These are phyloP conservation scores for Amanita fuliginea DNA, from an alignment of 768 basidiomycete species.

Conservation along the genomic window DNA sequence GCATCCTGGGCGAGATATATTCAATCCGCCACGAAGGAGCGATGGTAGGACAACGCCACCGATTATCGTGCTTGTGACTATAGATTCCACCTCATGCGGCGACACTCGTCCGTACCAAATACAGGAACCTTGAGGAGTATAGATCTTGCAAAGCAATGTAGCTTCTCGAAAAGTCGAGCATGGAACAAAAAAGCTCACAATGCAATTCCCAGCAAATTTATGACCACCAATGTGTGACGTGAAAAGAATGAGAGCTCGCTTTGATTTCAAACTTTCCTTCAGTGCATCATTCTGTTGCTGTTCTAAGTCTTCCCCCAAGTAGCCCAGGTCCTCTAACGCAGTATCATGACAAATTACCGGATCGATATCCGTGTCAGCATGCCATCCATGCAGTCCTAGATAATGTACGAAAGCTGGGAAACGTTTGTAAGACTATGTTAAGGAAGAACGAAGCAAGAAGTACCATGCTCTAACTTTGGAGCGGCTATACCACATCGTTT, in stretches of 20 bases:
- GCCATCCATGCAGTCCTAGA: slow-evolving; percentile 62
- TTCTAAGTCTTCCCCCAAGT: slow-evolving; percentile 37
- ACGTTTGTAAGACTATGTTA: slow-evolving; percentile 7
- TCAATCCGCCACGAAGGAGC: slow-evolving; percentile 78
- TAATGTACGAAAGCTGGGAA: slow-evolving; percentile 47
- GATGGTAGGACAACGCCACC: slow-evolving; percentile 76
- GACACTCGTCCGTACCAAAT: slow-evolving; percentile 95
- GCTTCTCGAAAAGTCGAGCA: not conserved
- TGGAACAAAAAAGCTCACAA: slow-evolving; percentile 42
- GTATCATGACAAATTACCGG: slow-evolving; percentile 36
- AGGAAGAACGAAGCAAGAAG: slow-evolving; percentile 10
- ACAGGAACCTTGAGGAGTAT: slow-evolving; percentile 74
- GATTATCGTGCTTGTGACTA: slow-evolving; percentile 82
- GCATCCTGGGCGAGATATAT: slow-evolving; percentile 62
- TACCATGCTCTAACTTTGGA: slow-evolving; percentile 70
- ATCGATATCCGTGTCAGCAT: slow-evolving; percentile 64
- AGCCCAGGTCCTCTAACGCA: slow-evolving; percentile 50
- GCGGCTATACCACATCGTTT: slow-evolving; percentile 87
- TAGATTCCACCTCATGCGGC: slow-evolving; percentile 77
- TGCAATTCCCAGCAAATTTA: slow-evolving; percentile 84
- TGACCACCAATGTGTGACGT: slow-evolving; percentile 93
- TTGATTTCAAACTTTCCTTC: slow-evolving; percentile 41
- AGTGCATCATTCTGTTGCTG: slow-evolving; percentile 39
- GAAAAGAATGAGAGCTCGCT: slow-evolving; percentile 72
- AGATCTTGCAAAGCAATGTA: slow-evolving; percentile 42